These are phyloP conservation scores for Podosphaera aphanis DNA, from an alignment of 2,329 filamentous ascomycete species.

Conservation along the genomic window DNA sequence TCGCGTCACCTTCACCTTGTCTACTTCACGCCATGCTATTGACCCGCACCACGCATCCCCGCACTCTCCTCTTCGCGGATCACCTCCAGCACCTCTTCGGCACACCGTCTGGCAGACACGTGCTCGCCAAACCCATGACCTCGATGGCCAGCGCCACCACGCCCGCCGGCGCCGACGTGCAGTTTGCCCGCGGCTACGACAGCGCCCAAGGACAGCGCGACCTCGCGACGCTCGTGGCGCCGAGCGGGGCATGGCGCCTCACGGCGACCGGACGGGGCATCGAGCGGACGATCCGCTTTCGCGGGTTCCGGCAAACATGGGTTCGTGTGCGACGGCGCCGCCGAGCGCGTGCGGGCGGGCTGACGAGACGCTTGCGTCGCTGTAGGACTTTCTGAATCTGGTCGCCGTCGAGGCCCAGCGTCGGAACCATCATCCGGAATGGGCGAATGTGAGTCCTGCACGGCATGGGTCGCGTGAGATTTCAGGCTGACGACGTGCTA, in stretches of 20 bases:
- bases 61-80: too few species aligned
- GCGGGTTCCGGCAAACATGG: constrained; percentile 42
- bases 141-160: not conserved
- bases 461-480: too few species aligned
- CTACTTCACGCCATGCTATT: too few species aligned
- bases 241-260: constrained; percentile 25
- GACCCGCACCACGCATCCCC: too few species aligned
- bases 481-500: constrained; percentile 11
- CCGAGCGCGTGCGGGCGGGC: too few species aligned
- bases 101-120: too few species aligned
- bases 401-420: constrained; percentile 44
- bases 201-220: constrained; percentile 3
- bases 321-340: constrained; percentile 18
- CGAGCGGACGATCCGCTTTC: constrained; percentile 38
- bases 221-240: constrained; percentile 5
- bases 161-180: not conserved
- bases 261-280: constrained; percentile 27
- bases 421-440: constrained; percentile 51
- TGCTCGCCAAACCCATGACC: not conserved
- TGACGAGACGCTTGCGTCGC: not conserved
- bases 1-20: too few species aligned
- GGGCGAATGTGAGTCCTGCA: constrained; percentile 37
- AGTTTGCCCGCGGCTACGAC: constrained; percentile 7
- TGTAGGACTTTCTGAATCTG: constrained; percentile 50
- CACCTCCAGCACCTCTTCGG: too few species aligned